Evolutionary conservation across 169 alveolate genomes (phyloP), one percentile per base, ranked within the genome.

Genomic region (Plasmodium fragile): DNA sequence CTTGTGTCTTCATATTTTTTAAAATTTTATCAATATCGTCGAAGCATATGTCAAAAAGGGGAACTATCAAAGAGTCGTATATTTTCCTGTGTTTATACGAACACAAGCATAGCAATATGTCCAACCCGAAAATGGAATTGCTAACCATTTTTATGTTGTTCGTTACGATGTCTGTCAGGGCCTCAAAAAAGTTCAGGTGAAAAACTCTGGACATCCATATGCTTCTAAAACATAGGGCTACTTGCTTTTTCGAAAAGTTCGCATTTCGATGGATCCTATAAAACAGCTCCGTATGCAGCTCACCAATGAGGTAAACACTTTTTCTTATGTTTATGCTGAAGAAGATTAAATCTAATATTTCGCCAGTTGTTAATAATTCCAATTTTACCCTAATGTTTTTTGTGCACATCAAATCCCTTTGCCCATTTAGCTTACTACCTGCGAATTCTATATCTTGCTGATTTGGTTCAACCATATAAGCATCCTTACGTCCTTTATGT

Each of bases 191-290:
- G 81, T 89, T 34, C 39, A 59, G 43, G 49, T 89, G 94, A 59
- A 78, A 89, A 89, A 89, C 81, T 89, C 94, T 78, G 28, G 94
- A 89, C 82, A 78, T 59, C 94, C 94, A 89, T 69, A 89, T 89
- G 49, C 94, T 89, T 78, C 81, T 77, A 89, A 89, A 89, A 55
- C 69, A 70, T n/a, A 89, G 89, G 22, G 8, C 30, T 65, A 89
- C 2, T 72, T 89, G 75, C 25, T 77, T 77, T 78, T 78, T 89
- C 30, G 90, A 55, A 78, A 89, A 77, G 36, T 36, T n/a, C 25
- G 8, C 69, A 30, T 65, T 89, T 89, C 94, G 83, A 32, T 78
- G 30, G 22, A 89, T 78, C 81, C 89, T 78, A 65, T 77, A 89
- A 89, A 77, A 89, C 34, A 89, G 28, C n/a, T 77, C 82, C 13